Conservation (phyloP, 2,329 filamentous ascomycete genomes). For the Colletotrichum australisinense region DNA sequence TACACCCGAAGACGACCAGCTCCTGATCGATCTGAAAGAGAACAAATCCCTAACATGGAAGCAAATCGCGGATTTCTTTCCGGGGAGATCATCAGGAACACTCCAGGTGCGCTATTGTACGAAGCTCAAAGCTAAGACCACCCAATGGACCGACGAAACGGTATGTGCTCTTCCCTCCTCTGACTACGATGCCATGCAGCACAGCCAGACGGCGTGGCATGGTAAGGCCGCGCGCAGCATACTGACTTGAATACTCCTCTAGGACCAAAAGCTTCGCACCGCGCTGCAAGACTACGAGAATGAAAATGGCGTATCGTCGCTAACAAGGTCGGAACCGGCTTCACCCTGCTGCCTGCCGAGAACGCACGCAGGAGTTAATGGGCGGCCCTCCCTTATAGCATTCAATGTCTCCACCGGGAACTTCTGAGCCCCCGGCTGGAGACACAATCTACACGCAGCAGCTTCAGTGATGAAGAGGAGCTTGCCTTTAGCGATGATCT, state of each 20-base stretch:
- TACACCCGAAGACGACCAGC: constrained; percentile 88
- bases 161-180: constrained; percentile 63
- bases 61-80: constrained; percentile 97
- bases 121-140: constrained; percentile 93
- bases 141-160: constrained; percentile 93
- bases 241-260: constrained; percentile 35
- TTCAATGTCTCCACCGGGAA: constrained; percentile 64
- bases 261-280: constrained; percentile 82
- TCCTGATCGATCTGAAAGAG: constrained; percentile 91
- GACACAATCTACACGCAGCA: constrained; percentile 59
- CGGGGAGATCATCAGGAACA: constrained; percentile 88
- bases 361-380: constrained; percentile 76
- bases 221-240: background rate
- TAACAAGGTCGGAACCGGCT: constrained; percentile 89
- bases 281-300: constrained; percentile 88
- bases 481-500: constrained; percentile 32
- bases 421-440: constrained; percentile 56
- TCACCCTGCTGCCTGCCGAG: constrained; percentile 87
- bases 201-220: constrained; percentile 40
- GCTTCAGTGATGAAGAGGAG: constrained; percentile 45
- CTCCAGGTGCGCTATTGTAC: constrained; percentile 95
- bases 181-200: background rate
- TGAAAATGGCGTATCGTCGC: constrained; percentile 95
- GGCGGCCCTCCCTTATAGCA: constrained; percentile 62
- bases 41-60: constrained; percentile 97